Conservation (phyloP, 1,284 basidiomycete genomes). For the Cryptococcus sp. region DNA sequence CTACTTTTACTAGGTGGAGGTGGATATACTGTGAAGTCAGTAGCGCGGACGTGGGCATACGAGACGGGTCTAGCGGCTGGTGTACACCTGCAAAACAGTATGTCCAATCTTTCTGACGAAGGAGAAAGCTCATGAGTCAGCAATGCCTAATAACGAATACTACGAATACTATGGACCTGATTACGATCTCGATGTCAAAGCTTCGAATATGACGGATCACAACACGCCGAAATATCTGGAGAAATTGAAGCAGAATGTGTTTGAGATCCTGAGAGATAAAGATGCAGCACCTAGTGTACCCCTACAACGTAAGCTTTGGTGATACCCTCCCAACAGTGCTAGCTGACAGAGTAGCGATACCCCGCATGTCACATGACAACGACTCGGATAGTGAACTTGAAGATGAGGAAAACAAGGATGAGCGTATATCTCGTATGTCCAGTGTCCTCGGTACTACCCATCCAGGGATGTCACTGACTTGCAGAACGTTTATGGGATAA, state of each 20-base stretch:
- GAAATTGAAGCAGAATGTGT: constrained; percentile 84
- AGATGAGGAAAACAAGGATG: constrained; percentile 70
- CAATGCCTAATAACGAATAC: constrained; percentile 95
- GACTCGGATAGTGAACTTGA: constrained; percentile 77
- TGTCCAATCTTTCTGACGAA: constrained; percentile 24
- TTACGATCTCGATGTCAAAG: constrained; percentile 92
- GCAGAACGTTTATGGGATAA: constrained; percentile 43
- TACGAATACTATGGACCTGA: constrained; percentile 99
- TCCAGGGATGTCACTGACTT: not conserved
- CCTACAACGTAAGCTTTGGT: constrained; percentile 62
- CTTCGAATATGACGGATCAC: constrained; percentile 93
- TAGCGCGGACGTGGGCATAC: constrained; percentile 90
- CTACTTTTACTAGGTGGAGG: constrained; percentile 90
- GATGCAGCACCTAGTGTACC: constrained; percentile 87
- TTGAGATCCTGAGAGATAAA: constrained; percentile 80
- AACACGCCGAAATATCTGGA: constrained; percentile 92
- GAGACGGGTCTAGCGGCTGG: constrained; percentile 97
- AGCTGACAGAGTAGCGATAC: constrained; percentile 22
- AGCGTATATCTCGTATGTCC: constrained; percentile 62
- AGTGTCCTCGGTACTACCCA: no score
- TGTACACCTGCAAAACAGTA: constrained; percentile 81
- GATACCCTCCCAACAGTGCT: no score
- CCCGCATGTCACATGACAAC: constrained; percentile 71
- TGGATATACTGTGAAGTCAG: constrained; percentile 68
- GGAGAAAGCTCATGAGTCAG: constrained; percentile 48